Evolutionary conservation across 441 rosid species (phyloP).

Genomic region (Arabidopsis hybrid): DNA sequence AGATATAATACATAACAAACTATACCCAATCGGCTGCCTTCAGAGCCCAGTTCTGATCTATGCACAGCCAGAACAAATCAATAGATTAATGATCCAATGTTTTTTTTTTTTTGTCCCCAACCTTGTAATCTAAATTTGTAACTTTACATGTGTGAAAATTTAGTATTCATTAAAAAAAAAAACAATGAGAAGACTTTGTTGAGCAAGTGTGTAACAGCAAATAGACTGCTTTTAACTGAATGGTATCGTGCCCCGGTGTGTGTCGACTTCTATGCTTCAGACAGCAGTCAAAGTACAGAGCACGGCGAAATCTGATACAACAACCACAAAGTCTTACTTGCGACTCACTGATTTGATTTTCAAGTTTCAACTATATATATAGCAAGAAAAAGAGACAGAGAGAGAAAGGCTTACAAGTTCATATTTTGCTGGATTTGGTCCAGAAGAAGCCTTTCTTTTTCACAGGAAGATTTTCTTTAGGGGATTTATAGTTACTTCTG

Average conservation of each 20-base stretch:
- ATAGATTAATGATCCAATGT: slow-evolving; percentile 9
- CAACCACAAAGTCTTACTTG: neutral
- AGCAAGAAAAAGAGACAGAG: neutral
- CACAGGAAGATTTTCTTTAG: slow-evolving; percentile 54
- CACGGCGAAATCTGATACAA: slow-evolving; percentile 37
- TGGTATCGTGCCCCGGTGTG: slow-evolving; percentile 23
- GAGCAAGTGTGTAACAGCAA: slow-evolving; percentile 36
- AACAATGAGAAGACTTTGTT: slow-evolving; percentile 12
- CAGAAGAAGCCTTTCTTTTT: slow-evolving; percentile 87
- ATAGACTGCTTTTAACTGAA: slow-evolving; percentile 26
- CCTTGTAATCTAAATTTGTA: slow-evolving; percentile 28
- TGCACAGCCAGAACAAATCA: slow-evolving; percentile 30
- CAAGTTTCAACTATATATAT: neutral
- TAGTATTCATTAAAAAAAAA: slow-evolving; percentile 9
- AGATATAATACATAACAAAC: slow-evolving; percentile 12
- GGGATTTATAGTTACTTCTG: slow-evolving; percentile 57
- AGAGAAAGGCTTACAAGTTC: slow-evolving; percentile 47
- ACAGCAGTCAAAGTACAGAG: slow-evolving; percentile 17
- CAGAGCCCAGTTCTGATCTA: slow-evolving; percentile 26
- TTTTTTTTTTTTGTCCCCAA: neutral
- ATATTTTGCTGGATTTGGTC: slow-evolving; percentile 79
- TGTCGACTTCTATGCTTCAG: slow-evolving; percentile 29
- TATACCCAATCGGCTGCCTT: neutral
- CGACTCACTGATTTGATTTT: neutral
- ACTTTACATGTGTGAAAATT: slow-evolving; percentile 41